Evolutionary conservation across 164 flowering plant species (phyloP).

Genomic region (Cinnamomum chago): DNA sequence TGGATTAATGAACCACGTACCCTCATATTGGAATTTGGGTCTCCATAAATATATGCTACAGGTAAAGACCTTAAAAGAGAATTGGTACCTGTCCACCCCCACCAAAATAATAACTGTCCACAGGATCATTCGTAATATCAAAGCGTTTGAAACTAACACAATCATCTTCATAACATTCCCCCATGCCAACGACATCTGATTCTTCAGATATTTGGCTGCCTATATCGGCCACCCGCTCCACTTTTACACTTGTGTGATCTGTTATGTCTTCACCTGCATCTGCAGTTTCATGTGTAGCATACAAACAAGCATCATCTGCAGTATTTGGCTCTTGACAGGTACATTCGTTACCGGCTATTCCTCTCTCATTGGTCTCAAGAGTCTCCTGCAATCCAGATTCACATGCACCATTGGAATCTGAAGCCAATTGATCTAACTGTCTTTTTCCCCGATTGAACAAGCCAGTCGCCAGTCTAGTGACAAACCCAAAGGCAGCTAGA

Average conservation of each 20-base stretch:
- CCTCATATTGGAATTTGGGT: background rate
- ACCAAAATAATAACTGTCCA: constrained; percentile 69
- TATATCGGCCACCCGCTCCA: constrained; percentile 24
- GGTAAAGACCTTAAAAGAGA: background rate
- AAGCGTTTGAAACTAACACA: constrained; percentile 57
- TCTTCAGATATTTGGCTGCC: constrained; percentile 29
- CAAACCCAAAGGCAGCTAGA: constrained; percentile 72
- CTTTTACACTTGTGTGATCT: constrained; percentile 22
- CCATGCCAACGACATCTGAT: constrained; percentile 13
- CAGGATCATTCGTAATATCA: constrained; percentile 75
- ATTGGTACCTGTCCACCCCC: constrained; percentile 55
- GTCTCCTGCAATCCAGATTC: constrained; percentile 27
- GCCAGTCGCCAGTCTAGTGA: constrained; percentile 74
- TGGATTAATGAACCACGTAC: background rate
- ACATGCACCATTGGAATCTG: constrained; percentile 33
- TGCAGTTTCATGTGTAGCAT: constrained; percentile 15
- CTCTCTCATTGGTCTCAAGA: constrained; percentile 19
- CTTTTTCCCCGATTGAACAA: constrained; percentile 62
- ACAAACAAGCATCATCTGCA: constrained; percentile 19
- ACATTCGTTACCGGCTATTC: constrained; percentile 27
- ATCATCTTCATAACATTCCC: constrained; percentile 19
- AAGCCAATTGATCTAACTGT: constrained; percentile 25
- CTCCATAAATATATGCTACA: background rate
- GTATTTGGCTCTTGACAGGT: constrained; percentile 33
- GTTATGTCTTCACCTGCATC: constrained; percentile 22